Evolutionary conservation across 2,329 filamentous ascomycete genomes (phyloP).

Genomic region (Curvularia sp.): DNA sequence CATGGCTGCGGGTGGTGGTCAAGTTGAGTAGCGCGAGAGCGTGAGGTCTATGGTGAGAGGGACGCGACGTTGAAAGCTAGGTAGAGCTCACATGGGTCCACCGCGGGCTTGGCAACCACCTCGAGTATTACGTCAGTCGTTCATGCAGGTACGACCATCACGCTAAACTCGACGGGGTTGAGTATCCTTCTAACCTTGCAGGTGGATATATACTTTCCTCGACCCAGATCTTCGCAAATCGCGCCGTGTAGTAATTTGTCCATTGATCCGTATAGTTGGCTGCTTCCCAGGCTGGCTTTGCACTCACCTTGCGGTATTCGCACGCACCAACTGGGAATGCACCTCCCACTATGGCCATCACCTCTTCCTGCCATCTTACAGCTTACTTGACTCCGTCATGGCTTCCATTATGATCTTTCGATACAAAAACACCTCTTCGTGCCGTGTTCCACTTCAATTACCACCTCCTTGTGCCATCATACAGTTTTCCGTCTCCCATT

Average conservation of each 20-base stretch:
- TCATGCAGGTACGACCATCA: slow-evolving; percentile 21
- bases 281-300: not conserved
- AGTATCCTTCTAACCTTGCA: no score
- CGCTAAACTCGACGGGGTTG: slow-evolving; percentile 8
- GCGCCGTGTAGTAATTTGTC: no score
- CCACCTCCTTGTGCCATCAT: slow-evolving; percentile 4
- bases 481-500: not conserved
- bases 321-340: not conserved
- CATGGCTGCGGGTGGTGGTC: slow-evolving; percentile 58
- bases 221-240: no score
- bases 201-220: no score
- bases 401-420: slow-evolving; percentile 1
- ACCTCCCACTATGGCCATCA: not conserved
- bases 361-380: slow-evolving; percentile 1
- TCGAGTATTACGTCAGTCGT: slow-evolving; percentile 24
- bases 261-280: not conserved
- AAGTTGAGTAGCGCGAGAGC: slow-evolving; percentile 5
- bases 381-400: not conserved
- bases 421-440: not conserved
- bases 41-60: slow-evolving; percentile 9
- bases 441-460: slow-evolving; percentile 3
- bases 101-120: slow-evolving; percentile 19
- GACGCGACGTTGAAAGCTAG: slow-evolving; percentile 17
- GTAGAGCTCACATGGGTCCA: slow-evolving; percentile 20
- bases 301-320: not conserved